Evolutionary conservation across 176 grass and related monocot species (phyloP).

Genomic region (Carex parvula): DNA sequence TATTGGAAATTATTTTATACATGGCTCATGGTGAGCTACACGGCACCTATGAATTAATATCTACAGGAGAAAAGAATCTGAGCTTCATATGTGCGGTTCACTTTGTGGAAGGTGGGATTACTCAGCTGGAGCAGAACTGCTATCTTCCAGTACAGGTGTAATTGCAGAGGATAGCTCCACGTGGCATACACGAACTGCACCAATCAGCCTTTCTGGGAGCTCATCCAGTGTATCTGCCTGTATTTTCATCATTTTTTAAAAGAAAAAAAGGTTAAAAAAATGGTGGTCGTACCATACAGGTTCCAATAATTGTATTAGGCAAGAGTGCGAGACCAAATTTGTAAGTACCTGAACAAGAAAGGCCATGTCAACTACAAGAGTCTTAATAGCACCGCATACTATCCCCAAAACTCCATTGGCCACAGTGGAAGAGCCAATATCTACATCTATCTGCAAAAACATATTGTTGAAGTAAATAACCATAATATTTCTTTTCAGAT

Average conservation of each 20-base stretch:
- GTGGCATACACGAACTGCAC: conserved; percentile 84
- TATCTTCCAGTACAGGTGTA: conserved; percentile 53
- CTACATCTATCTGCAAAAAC: conserved; percentile 76
- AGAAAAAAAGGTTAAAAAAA: not conserved
- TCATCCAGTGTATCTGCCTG: conserved; percentile 77
- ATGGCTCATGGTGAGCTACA: too few species aligned
- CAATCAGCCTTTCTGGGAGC: conserved; percentile 87
- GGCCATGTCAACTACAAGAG: conserved; percentile 96
- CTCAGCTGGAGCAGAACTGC: not conserved
- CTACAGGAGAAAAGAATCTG: conserved; percentile 16
- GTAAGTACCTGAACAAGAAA: conserved; percentile 91
- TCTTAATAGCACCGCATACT: conserved; percentile 81
- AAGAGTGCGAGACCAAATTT: not conserved
- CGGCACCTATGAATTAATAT: conserved; percentile 3
- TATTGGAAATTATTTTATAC: not conserved
- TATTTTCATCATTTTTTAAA: not conserved
- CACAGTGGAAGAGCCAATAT: conserved; percentile 96
- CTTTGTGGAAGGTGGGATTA: not conserved
- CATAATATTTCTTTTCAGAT: not conserved
- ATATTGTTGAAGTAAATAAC: conserved; percentile 15
- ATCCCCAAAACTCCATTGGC: conserved; percentile 95
- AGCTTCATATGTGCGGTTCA: not conserved
- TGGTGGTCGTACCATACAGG: not conserved
- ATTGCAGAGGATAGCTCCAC: conserved; percentile 79
- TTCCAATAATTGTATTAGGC: not conserved